Evolutionary conservation across 1,284 basidiomycete genomes (phyloP), one percentile per base, ranked within the genome.

Genomic region (Afroboletus lepidellus): DNA sequence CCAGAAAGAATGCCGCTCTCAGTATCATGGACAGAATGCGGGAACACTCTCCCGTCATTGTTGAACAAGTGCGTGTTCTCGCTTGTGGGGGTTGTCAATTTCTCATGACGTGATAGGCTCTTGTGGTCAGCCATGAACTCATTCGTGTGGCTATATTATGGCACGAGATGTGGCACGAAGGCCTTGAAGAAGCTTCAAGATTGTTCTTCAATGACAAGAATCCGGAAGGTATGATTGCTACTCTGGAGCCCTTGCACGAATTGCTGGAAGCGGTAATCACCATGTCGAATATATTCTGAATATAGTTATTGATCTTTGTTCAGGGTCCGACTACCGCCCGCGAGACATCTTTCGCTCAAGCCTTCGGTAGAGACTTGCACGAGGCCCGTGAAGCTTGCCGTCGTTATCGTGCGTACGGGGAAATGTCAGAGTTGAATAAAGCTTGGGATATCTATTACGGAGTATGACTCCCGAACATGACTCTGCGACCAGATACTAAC

Each of bases 381-480:
- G 94, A 98, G 64, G 97, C 97, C n/a, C 83, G 94, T 36, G 94
- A 97, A 66, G 94, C 92, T 42, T 94, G 94, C 60, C 79, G 87
- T 48, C 79, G 93, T 39, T 99, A 92, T 77, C 85, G 90, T 38
- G 81, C 85, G 36, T 92, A 92, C 64, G 91, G 92, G 34, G 95
- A 99, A 67, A 83, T 85, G 52, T 85, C 84, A 53, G 94, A 99
- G 66, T 76, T 99, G 51, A 97, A 98, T 67, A 94, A 93, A 68
- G 97, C 97, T n/a, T 99, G 97, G 97, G 97, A 99, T 65, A 92
- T 99, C 27, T 99, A 99, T 73, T 99, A 98, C 66, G 86, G 87
- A 46, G 85, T 84, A 67, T 52, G 78, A 25, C 37, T 36, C 23
- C 39, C 1, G 7, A 30, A 45, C n/a, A 61, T 50, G 8, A 37